Base-by-base conservation (phyloP, 129 eudicot genomes). In the Cynara cardunculus region DNA sequence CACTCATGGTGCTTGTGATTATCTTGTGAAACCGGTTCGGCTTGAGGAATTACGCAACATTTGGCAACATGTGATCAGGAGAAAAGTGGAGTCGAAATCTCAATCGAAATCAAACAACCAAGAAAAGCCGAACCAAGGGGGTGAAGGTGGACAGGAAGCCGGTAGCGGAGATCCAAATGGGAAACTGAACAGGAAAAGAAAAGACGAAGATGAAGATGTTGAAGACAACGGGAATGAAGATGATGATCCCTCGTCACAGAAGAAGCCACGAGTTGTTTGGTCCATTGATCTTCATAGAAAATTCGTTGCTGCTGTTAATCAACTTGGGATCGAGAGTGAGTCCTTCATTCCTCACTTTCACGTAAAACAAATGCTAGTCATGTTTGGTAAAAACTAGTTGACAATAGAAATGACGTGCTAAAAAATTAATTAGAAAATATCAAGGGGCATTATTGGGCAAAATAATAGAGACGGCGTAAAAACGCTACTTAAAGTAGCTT, bases 221-320 rank as follows among this genome's bases (percentile, higher is more conserved):
- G 97, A 95, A 22, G 97, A 95, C 34, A 89, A 89, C 18, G 97
- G 80, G 21, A 78, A 84, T 31, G 99, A 90, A 11, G 85, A 84
- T 70, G 99, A 90, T 11, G 99, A 92, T 72, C 86, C 94, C 6
- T 79, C 88, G 0, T 59, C 97, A 31, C 99, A 95, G 76, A 95
- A 95, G 89, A 95, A 90, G 81, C 93, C 99, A 53, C 96, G 99
- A 53, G 99, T 95, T 9, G 99, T 95, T 53, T 95, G 99, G 99
- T 90, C 97, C 25, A 88, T 92, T 24, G 99, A 95, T 85, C 94
- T 95, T 77, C 99, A 95, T 34, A 86, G 97, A 80, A 95, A 95
- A 80, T 95, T 95, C 82, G 99, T 95, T 35, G 93, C 88, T 8
- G 99, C 99, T 30, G 99, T 95, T 34, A 92, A 95, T 86, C 96